These are phyloP conservation scores for Oehlia diaphana DNA, from an alignment of 192 early-diverging fungal species.

Conservation along the genomic window DNA sequence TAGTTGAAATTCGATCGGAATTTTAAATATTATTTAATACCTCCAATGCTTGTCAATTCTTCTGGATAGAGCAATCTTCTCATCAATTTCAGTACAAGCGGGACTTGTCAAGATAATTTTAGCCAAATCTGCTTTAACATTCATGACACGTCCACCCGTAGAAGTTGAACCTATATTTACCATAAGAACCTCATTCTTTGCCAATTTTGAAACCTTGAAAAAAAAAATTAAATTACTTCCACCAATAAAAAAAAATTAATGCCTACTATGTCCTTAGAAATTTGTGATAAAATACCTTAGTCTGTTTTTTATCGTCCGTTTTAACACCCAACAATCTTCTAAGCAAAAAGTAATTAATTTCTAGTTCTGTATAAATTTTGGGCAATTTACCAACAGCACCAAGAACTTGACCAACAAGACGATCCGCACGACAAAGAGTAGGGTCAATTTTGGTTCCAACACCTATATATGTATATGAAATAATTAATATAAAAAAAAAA, in stretches of 20 bases:
- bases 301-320: conserved; percentile 97
- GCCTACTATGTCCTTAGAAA: too few relatives aligned
- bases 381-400: conserved; percentile 90
- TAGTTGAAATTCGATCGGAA: neutral
- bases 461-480: conserved; percentile 39
- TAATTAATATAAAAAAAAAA: neutral
- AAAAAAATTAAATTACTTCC: neutral
- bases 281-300: conserved; percentile 62
- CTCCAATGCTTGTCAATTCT: conserved; percentile 99
- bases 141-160: conserved; percentile 91
- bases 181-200: conserved; percentile 91
- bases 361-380: conserved; percentile 90
- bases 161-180: conserved; percentile 96
- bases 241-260: too few relatives aligned
- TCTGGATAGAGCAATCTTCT: conserved; percentile 94
- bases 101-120: conserved; percentile 89
- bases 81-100: conserved; percentile 93
- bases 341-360: conserved; percentile 97
- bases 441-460: conserved; percentile 97
- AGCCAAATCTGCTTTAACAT: conserved; percentile 92
- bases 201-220: conserved; percentile 72
- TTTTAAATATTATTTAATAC: conserved; percentile 40
- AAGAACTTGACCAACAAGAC: conserved; percentile 94
- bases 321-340: conserved; percentile 95
- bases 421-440: conserved; percentile 92